Evolutionary conservation across 352 stramenopile genomes (phyloP).

Genomic region (Phytophthora pisi): DNA sequence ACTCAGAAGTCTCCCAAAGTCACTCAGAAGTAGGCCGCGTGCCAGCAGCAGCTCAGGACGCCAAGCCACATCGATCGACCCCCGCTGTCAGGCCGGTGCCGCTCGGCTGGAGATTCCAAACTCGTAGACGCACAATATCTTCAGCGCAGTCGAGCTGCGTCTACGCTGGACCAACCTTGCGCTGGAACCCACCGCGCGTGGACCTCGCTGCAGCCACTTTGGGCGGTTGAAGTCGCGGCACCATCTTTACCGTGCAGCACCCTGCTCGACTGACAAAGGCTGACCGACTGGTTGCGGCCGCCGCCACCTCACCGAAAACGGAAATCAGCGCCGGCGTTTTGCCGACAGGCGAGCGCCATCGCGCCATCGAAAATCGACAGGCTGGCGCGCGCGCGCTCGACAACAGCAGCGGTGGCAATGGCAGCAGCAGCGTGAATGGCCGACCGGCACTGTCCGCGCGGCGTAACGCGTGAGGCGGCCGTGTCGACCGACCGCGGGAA

Average conservation of each 20-base stretch:
- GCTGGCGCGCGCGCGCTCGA: neutral
- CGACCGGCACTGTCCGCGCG: too few relatives aligned
- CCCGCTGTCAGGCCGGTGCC: too few relatives aligned
- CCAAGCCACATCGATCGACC: too few relatives aligned
- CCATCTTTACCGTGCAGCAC: neutral
- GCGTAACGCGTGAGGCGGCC: neutral
- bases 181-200: neutral
- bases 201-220: neutral
- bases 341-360: slow-evolving; percentile 21
- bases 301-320: slow-evolving; percentile 24
- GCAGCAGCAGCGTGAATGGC: neutral
- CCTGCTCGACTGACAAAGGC: too few relatives aligned
- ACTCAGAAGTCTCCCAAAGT: too few relatives aligned
- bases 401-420: too few relatives aligned
- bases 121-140: too few relatives aligned
- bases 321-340: slow-evolving; percentile 1
- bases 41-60: too few relatives aligned
- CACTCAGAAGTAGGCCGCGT: too few relatives aligned
- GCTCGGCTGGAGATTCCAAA: too few relatives aligned
- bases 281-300: too few relatives aligned
- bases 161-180: neutral
- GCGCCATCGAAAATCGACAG: slow-evolving; percentile 32
- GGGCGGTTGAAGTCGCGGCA: neutral
- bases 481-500: neutral
- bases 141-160: too few relatives aligned